Conservation (phyloP, 352 stramenopile genomes). For the Phytophthora colocasiae region DNA sequence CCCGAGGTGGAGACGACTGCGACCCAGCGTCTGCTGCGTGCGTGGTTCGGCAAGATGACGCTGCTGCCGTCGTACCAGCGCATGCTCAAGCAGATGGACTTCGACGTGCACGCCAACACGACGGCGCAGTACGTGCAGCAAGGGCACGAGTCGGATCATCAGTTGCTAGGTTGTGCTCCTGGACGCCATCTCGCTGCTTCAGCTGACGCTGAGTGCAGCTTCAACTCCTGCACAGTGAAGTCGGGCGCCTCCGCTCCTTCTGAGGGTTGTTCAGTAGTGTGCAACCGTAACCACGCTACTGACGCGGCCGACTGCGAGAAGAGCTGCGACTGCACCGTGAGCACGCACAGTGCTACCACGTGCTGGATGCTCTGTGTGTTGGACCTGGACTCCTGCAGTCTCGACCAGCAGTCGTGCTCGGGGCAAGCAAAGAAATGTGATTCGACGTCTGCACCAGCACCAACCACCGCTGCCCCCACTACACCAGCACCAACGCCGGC, state of each 20-base stretch:
- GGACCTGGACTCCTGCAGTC: conserved; percentile 43
- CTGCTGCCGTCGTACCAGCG: conserved; percentile 61
- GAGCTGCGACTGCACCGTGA: conserved; percentile 38
- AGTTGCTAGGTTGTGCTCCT: conserved; percentile 48
- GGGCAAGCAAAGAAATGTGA: conserved; percentile 45
- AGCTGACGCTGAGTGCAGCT: conserved; percentile 37
- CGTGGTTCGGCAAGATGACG: conserved; percentile 75
- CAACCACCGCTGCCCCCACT: conserved; percentile 15
- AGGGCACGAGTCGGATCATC: conserved; percentile 29
- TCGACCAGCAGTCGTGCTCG: conserved; percentile 43
- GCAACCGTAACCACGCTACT: conserved; percentile 46
- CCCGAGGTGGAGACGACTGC: conserved; percentile 37
- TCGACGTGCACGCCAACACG: conserved; percentile 49
- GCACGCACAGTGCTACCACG: conserved; percentile 32
- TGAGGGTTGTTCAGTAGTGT: conserved; percentile 42
- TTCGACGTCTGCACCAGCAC: conserved; percentile 16
- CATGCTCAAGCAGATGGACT: conserved; percentile 58
- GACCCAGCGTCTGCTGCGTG: conserved; percentile 48
- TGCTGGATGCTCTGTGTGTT: conserved; percentile 72
- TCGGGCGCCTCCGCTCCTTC: conserved; percentile 26
- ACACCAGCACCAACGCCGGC: conserved; percentile 11
- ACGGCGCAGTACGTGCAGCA: conserved; percentile 46
- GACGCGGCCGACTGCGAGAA: conserved; percentile 30
- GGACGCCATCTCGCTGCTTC: conserved; percentile 49
- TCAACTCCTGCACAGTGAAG: conserved; percentile 41